Evolutionary conservation across 305 asterid species (phyloP).

Genomic region (Rubia balearica): DNA sequence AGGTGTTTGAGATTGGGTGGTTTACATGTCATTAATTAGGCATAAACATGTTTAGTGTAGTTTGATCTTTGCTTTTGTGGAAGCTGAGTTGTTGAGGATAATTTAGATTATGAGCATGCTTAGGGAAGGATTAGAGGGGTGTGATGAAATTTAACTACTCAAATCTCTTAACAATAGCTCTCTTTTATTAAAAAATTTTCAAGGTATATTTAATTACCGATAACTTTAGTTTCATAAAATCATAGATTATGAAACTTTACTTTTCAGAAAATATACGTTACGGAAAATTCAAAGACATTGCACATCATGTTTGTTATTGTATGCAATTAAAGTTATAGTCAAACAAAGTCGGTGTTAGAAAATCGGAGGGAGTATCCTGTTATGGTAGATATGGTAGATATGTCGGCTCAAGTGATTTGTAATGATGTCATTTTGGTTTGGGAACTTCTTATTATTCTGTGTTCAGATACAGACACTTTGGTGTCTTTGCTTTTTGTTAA

Average conservation of each 20-base stretch:
- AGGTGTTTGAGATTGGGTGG: conserved; percentile 28
- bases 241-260: too few species aligned
- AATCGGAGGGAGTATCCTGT: too few species aligned
- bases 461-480: neutral
- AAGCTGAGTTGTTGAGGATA: conserved; percentile 49
- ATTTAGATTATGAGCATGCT: conserved; percentile 46
- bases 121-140: neutral
- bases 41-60: conserved; percentile 37
- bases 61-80: conserved; percentile 44
- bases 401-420: conserved; percentile 15
- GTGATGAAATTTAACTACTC: neutral
- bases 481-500: neutral
- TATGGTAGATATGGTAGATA: too few species aligned
- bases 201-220: neutral
- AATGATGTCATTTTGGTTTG: conserved; percentile 10
- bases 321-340: too few species aligned
- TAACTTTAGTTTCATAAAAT: too few species aligned
- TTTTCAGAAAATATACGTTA: too few species aligned
- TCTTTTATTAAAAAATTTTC: too few species aligned
- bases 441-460: neutral
- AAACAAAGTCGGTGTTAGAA: too few species aligned
- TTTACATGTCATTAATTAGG: conserved; percentile 59
- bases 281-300: too few species aligned
- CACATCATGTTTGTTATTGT: too few species aligned
- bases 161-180: too few species aligned